Evolutionary conservation across 345 rosid species (phyloP), one percentile per base, ranked within the genome.

Genomic region (Bruguiera gymnorhiza): DNA sequence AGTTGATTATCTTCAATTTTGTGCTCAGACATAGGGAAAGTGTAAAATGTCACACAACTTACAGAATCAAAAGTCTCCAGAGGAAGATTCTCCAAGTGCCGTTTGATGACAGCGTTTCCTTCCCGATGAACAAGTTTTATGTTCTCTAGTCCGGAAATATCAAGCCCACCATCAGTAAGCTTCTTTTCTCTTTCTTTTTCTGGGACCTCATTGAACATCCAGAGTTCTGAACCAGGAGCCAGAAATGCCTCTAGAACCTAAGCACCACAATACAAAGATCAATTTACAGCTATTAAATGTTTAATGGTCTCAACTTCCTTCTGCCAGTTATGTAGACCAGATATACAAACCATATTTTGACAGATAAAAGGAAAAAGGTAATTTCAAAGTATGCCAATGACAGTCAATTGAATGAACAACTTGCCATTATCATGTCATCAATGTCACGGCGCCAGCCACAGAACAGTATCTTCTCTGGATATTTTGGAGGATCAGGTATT

Each of bases 391-490:
- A 43, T 15, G 19, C 19, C 0, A 43, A 24, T 1, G 62, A 67
- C 24, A 23, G 20, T 65, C 19, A 16, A 53, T 3, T 65, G 27
- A 15, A 61, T 29, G 23, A 23, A 20, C 50, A 32, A 29, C 32
- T 74, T 87, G 90, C 98, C 93, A 75, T 83, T 66, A 93, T 93
- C 98, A 93, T 93, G 86, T 93, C 98, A 83, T 90, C 86, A 73
- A 93, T 88, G 86, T 90, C 97, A 57, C 98, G 93, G 26, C 98
- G 93, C 98, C 98, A 93, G 43, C 98, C 98, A 76, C 96, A 90
- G 69, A 93, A 90, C 23, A 93, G 76, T 72, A 93, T 88, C 85
- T 72, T 93, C 85, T 93, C 98, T 6, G 97, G 96, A 84, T 85
- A 88, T 75, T 93, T 90, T 63, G 97, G 97, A 76, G 87, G 98